Evolutionary conservation across 2,329 filamentous ascomycete genomes (phyloP).

Genomic region (Colletotrichum lentis): DNA sequence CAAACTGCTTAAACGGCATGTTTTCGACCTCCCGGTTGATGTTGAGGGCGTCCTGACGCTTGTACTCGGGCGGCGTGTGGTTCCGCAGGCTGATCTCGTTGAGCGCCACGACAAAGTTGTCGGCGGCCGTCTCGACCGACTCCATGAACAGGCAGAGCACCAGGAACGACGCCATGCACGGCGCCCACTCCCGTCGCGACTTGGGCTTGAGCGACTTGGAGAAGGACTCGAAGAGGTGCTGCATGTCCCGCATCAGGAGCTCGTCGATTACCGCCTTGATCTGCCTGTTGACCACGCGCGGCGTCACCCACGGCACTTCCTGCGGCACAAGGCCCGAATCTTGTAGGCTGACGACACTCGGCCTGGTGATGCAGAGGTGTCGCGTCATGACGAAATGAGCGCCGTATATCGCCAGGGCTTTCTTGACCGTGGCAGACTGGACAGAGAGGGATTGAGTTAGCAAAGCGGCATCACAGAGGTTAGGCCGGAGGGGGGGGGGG

Average conservation of each 20-base stretch:
- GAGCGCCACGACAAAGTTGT: slow-evolving; percentile 60
- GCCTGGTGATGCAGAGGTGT: slow-evolving; percentile 60
- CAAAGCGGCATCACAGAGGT: neutral
- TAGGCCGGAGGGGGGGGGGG: neutral
- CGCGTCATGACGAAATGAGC: slow-evolving; percentile 66
- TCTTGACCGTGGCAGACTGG: slow-evolving; percentile 60
- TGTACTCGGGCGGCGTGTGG: slow-evolving; percentile 48
- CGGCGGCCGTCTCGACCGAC: slow-evolving; percentile 61
- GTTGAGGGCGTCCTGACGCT: slow-evolving; percentile 55
- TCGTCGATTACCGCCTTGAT: slow-evolving; percentile 66
- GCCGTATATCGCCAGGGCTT: slow-evolving; percentile 62
- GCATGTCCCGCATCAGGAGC: slow-evolving; percentile 60
- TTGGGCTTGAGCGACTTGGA: slow-evolving; percentile 63
- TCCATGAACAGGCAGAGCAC: slow-evolving; percentile 68
- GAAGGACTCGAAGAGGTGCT: slow-evolving; percentile 61
- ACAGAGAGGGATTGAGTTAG: neutral
- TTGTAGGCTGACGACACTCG: slow-evolving; percentile 49
- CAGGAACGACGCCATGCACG: slow-evolving; percentile 64
- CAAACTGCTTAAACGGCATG: slow-evolving; percentile 67
- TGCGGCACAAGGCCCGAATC: slow-evolving; percentile 55
- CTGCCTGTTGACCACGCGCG: slow-evolving; percentile 64
- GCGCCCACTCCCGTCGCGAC: slow-evolving; percentile 62
- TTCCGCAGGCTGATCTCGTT: slow-evolving; percentile 59
- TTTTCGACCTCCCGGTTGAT: slow-evolving; percentile 63
- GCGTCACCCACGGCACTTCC: slow-evolving; percentile 56